phyloP scores from a whole-genome alignment of 768 basidiomycete species.

The Xerocomus potaroensis region DNA sequence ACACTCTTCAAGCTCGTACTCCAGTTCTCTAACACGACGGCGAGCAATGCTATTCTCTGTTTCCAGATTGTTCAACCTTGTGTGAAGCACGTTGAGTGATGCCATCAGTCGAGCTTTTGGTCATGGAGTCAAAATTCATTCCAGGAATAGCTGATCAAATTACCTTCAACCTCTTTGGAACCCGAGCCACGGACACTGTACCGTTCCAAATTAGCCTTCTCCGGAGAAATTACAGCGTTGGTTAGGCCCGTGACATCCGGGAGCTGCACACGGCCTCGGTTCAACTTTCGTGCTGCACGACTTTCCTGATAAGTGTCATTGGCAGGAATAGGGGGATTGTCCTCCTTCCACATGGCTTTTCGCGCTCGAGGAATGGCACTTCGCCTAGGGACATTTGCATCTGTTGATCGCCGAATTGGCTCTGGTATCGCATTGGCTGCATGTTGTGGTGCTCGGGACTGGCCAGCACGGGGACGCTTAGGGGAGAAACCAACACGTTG shows the following conservation, averaged over 20 bases:
- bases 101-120: constrained; percentile 54
- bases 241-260: constrained; percentile 86
- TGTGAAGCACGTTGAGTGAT: constrained; percentile 60
- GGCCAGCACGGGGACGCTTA: constrained; percentile 59
- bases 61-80: constrained; percentile 68
- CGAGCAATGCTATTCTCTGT: constrained; percentile 80
- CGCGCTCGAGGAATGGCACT: constrained; percentile 33
- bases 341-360: constrained; percentile 18
- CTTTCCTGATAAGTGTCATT: constrained; percentile 7
- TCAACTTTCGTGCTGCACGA: constrained; percentile 19
- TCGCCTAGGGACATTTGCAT: constrained; percentile 17
- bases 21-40: constrained; percentile 80
- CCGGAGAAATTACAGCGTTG: constrained; percentile 71
- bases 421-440: constrained; percentile 9
- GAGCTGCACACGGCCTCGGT: constrained; percentile 48
- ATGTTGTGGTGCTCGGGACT: constrained; percentile 23
- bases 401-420: constrained; percentile 10
- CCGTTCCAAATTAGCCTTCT: constrained; percentile 51
- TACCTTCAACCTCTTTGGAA: constrained; percentile 65
- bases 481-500: constrained; percentile 69
- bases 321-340: constrained; percentile 1
- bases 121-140: background rate
- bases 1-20: constrained; percentile 79
- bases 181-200: constrained; percentile 44
- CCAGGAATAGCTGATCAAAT: constrained; percentile 8